Evolutionary conservation across 805 yeast genomes (phyloP), one percentile per base, ranked within the genome.

Genomic region (Suhomyces prunicola): DNA sequence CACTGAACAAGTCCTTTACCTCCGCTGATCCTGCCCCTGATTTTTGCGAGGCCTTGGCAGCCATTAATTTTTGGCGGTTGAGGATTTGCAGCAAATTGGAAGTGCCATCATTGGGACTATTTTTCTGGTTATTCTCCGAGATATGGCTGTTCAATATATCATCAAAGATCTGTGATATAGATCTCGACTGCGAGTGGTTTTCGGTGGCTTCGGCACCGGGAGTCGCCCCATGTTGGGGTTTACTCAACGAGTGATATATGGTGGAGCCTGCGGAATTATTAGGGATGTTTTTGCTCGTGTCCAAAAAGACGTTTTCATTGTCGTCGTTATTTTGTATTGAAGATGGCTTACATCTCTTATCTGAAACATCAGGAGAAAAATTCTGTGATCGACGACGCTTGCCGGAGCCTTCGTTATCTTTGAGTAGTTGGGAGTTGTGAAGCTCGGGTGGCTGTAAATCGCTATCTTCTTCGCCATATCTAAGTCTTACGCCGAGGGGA

Each of bases 251-350:
- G 54, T 70, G 75, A 57, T 68, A 71, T 17, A 68, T 55, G 1
- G 76, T 71, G 5, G 72, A 63, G n/a, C 60, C 63, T 12, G 59
- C 62, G 4, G 70, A 62, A 48, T 52, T 58, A 24, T 54, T 55
- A 31, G 56, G 36, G 31, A 52, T 48, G 13, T 50, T 60, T 23
- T 39, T 10, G 44, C 23, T 36, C 8, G 41, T 15, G 24, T 72
- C 77, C 50, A 72, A 58, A 51, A 74, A 73, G 12, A 73, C 72
- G 52, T 73, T 72, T 23, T 65, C 68, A 27, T 62, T 63, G 47
- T 63, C 69, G 33, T 62, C 62, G 26, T 56, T 17, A 41, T 44
- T 31, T 19, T 39, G 31, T 24, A 41, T 23, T 8, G 31, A 23
- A 8, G 27, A n/a, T 24, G 29, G 19, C 31, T n/a, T 42, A n/a